A percentile compares a stretch with the other conserved stretches of the same genome.
phyloP scores from a whole-genome alignment of 192 early-diverging fungal species.

The Martensiomyces pterosporus region DNA sequence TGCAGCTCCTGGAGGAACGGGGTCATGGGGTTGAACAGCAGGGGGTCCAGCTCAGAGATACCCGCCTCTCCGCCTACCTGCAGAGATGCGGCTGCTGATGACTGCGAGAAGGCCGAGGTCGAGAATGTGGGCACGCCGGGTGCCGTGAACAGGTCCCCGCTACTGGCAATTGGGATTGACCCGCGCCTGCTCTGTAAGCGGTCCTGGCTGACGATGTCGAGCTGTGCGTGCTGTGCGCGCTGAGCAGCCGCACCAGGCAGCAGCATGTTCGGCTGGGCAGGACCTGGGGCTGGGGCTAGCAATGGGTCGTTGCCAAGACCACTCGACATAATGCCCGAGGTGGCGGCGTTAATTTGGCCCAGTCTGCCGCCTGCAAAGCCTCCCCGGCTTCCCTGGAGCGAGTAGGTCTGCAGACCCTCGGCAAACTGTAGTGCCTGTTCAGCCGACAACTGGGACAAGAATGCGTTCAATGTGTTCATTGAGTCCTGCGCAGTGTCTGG shows the following conservation, averaged over 20 bases:
- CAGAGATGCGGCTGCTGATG: conserved; percentile 2
- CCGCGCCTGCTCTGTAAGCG: conserved; percentile 27
- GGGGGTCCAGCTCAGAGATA: conserved; percentile 32
- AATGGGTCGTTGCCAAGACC: too few relatives aligned
- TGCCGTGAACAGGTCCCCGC: conserved; percentile 36
- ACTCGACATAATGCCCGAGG: too few relatives aligned
- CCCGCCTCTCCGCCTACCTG: conserved; percentile 12
- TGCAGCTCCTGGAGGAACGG: conserved; percentile 48
- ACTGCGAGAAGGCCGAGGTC: conserved; percentile 5
- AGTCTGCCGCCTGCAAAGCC: too few relatives aligned
- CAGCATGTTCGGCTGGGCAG: not conserved
- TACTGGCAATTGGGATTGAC: conserved; percentile 44
- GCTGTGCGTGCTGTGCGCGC: too few relatives aligned
- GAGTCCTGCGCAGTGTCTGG: conserved; percentile 39
- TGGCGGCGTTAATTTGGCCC: too few relatives aligned
- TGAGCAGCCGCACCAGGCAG: too few relatives aligned
- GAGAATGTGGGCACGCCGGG: conserved; percentile 20
- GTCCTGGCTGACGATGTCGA: conserved; percentile 4
- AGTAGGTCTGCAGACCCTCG: conserved; percentile 39
- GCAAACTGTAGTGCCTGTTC: conserved; percentile 40
- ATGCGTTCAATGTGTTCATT: conserved; percentile 39
- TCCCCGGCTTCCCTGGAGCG: conserved; percentile 41
- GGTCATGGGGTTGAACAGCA: conserved; percentile 50
- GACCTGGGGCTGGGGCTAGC: too few relatives aligned
- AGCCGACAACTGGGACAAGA: conserved; percentile 41